Evolutionary conservation across 257 asterid species (phyloP).

Genomic region (Echium plantagineum): DNA sequence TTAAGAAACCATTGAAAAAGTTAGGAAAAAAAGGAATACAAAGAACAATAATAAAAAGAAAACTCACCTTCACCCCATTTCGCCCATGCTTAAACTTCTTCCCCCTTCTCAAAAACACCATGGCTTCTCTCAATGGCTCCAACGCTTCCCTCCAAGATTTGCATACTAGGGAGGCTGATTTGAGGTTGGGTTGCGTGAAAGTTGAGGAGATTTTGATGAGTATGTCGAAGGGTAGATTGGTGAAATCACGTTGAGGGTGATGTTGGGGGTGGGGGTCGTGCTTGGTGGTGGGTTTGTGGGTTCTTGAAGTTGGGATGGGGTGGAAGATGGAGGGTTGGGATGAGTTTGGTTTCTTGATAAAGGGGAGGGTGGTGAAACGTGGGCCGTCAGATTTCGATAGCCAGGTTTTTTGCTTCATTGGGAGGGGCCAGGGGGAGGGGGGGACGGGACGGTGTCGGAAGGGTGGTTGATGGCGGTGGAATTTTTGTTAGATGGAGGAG

Average conservation of each 20-base stretch:
- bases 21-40: too few relatives aligned
- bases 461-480: background rate
- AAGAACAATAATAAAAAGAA: too few relatives aligned
- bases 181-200: constrained; percentile 40
- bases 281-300: background rate
- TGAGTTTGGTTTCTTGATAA: background rate
- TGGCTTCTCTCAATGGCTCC: constrained; percentile 57
- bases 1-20: too few relatives aligned
- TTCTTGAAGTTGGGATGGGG: background rate
- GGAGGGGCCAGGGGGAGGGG: background rate
- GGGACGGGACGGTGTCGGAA: background rate
- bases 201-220: constrained; percentile 39
- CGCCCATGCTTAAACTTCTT: constrained; percentile 72
- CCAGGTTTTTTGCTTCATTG: constrained; percentile 38
- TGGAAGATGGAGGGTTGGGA: too few relatives aligned
- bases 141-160: constrained; percentile 80
- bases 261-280: background rate
- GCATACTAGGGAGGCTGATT: constrained; percentile 72
- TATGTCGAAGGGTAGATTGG: constrained; percentile 54
- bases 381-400: constrained; percentile 27
- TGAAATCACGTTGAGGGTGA: constrained; percentile 22
- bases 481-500: background rate
- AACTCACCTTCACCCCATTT: constrained; percentile 45
- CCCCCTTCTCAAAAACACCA: constrained; percentile 45
- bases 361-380: constrained; percentile 18